Conservation (phyloP, 768 basidiomycete species). For the Leccinum variicolor region DNA sequence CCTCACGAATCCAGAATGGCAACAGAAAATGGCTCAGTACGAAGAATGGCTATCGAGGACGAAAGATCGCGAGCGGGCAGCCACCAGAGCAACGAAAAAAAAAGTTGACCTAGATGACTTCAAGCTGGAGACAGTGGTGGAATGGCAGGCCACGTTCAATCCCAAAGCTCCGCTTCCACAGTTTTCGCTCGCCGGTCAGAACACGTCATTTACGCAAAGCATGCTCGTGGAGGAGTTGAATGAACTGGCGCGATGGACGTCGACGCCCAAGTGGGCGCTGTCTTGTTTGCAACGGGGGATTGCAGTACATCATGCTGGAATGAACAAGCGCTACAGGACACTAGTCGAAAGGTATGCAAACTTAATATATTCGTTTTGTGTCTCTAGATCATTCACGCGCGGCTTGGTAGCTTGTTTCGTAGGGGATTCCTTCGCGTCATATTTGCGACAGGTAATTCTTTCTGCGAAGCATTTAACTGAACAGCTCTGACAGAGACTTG, state of each 20-base stretch:
- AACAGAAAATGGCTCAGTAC: slow-evolving; percentile 47
- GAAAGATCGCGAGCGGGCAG: slow-evolving; percentile 47
- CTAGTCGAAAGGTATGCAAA: slow-evolving; percentile 50
- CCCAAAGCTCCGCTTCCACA: slow-evolving; percentile 53
- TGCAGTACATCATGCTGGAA: slow-evolving; percentile 67
- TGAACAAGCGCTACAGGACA: slow-evolving; percentile 59
- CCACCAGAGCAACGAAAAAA: slow-evolving; percentile 38
- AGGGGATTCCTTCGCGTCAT: slow-evolving; percentile 60
- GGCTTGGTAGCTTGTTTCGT: slow-evolving; percentile 43
- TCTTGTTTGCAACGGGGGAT: slow-evolving; percentile 55
- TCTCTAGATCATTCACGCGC: slow-evolving; percentile 1
- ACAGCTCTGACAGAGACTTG: not conserved
- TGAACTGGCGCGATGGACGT: slow-evolving; percentile 33
- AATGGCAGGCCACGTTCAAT: slow-evolving; percentile 56
- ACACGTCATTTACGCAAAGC: slow-evolving; percentile 39
- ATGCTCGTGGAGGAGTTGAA: slow-evolving; percentile 50
- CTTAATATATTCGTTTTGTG: not conserved
- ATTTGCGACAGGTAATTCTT: slow-evolving; percentile 54
- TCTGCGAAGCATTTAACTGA: not conserved
- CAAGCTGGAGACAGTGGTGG: slow-evolving; percentile 14
- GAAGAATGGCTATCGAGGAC: slow-evolving; percentile 45
- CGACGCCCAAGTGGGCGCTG: slow-evolving; percentile 42
- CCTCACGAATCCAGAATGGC: slow-evolving; percentile 43
- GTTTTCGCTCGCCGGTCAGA: slow-evolving; percentile 56
- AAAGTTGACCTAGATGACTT: slow-evolving; percentile 32